These are phyloP conservation scores for Euphorbia corollata DNA, from an alignment of 441 rosid species.

Conservation along the genomic window DNA sequence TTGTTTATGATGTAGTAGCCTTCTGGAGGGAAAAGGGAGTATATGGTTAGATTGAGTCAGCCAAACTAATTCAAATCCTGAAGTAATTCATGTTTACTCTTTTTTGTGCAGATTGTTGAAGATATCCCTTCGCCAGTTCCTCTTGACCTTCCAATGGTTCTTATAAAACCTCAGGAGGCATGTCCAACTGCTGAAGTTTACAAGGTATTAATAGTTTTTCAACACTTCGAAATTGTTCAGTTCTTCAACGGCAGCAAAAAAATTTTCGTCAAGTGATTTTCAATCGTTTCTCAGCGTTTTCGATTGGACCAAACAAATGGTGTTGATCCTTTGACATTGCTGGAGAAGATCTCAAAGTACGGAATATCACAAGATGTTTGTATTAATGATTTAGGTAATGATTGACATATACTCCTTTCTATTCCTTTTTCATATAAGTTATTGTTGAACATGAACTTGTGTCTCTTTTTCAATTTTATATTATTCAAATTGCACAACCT, in stretches of 20 bases:
- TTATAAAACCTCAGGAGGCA: slow-evolving; percentile 79
- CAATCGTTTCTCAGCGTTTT: slow-evolving; percentile 44
- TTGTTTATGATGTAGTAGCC: background rate
- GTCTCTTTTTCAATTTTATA: too few species aligned
- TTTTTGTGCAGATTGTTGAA: slow-evolving; percentile 57
- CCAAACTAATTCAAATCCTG: background rate
- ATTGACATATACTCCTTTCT: slow-evolving; percentile 13
- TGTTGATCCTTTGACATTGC: slow-evolving; percentile 59
- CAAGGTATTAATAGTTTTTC: slow-evolving; percentile 43
- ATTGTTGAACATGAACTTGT: background rate
- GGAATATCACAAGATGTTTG: slow-evolving; percentile 86
- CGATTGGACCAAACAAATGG: slow-evolving; percentile 60
- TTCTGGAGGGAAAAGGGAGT: background rate
- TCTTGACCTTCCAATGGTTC: slow-evolving; percentile 66
- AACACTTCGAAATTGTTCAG: background rate
- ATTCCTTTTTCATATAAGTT: slow-evolving; percentile 1
- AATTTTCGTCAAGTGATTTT: slow-evolving; percentile 16
- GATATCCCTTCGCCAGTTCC: slow-evolving; percentile 71
- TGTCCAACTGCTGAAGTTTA: slow-evolving; percentile 94
- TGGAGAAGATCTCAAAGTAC: slow-evolving; percentile 58
- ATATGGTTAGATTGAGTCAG: background rate
- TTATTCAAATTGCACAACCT: too few species aligned
- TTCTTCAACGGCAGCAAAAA: background rate
- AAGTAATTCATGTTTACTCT: slow-evolving; percentile 5
- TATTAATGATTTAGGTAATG: slow-evolving; percentile 82